Evolutionary conservation across 139 green algal species (phyloP), one percentile per base, ranked within the genome.

Genomic region (Tetradesmus lagerheimii): DNA sequence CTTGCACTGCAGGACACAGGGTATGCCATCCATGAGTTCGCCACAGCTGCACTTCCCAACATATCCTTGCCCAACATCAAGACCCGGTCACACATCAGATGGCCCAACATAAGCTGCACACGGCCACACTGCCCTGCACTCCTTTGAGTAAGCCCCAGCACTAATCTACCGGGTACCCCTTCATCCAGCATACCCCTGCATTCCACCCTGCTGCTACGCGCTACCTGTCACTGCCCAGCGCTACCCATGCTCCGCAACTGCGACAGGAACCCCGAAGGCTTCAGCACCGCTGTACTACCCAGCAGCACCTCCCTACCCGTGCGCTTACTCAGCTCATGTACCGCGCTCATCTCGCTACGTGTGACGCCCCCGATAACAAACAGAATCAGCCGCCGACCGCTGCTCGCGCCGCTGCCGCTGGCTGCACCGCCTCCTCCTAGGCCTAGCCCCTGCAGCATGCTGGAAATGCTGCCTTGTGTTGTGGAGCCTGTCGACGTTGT

Each of bases 301-400:
- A 99, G 87, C 15, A 99, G 78, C 15, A 99, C 86, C 67, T 99
- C 97, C 12, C 94, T 89, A 15, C 93, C 91, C 37, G 96, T 89
- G 66, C 78, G 47, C 53, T 80, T 39, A 15, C 92, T 92, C 85
- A 98, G 86, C 89, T 95, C 91, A 95, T 99, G 97, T 37, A 93
- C 96, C 18, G 94, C 93, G 8, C 97, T 93, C 91, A 99, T 96
- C 93, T 99, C 96, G 29, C 93, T 96, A 80, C 95, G 93, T 6
- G 95, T 97, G 27, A 97, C 92, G 15, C 97, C 97, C 9, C 97
- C 97, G 2, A 99, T 87, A 8, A 99, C 92, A 91, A 99, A 99
- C 18, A 97, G 92, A 31, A 99, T 86, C 47, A 99, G 85, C 35
- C 96, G 93, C 57, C 90, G 88, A 9, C 87, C 90, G 47, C 80